Percentiles rank a stretch among this genome's conserved stretches.
Conservation (phyloP, 2,329 filamentous ascomycete species). For the Sarocladiaceae sp. region DNA sequence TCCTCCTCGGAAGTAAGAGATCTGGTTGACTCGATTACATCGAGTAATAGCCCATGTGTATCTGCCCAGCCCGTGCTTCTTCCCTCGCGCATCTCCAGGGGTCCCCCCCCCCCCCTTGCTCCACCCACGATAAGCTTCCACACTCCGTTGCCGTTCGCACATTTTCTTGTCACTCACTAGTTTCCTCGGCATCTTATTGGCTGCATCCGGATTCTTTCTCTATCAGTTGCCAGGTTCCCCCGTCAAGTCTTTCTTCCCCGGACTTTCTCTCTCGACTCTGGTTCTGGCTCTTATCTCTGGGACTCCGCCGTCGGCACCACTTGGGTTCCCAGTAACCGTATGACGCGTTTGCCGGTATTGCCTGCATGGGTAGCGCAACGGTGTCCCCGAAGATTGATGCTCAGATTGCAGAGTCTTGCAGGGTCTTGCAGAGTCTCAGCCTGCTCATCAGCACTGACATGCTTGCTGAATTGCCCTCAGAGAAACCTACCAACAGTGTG, state of each 20-base stretch:
- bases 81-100: slow-evolving; percentile 10
- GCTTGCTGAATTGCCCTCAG: too few relatives aligned
- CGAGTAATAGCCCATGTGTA: slow-evolving; percentile 15
- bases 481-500: too few relatives aligned
- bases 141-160: neutral
- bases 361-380: slow-evolving; percentile 2
- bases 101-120: slow-evolving; percentile 11
- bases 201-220: neutral
- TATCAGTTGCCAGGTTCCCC: neutral
- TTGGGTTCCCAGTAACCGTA: too few relatives aligned
- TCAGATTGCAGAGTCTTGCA: neutral
- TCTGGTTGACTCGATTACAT: slow-evolving; percentile 19
- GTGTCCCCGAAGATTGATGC: neutral
- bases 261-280: neutral
- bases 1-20: neutral
- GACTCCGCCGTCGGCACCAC: slow-evolving; percentile 6
- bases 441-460: too few relatives aligned
- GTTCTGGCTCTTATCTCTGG: slow-evolving; percentile 4
- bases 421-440: too few relatives aligned
- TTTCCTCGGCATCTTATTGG: slow-evolving; percentile 1
- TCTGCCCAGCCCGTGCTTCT: slow-evolving; percentile 14
- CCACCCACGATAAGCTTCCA: neutral
- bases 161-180: neutral
- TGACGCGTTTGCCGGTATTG: slow-evolving; percentile 4
- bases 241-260: slow-evolving; percentile 2